These are phyloP conservation scores for Spergularia azorica DNA, from an alignment of 179 eudicot genomes.

Conservation along the genomic window DNA sequence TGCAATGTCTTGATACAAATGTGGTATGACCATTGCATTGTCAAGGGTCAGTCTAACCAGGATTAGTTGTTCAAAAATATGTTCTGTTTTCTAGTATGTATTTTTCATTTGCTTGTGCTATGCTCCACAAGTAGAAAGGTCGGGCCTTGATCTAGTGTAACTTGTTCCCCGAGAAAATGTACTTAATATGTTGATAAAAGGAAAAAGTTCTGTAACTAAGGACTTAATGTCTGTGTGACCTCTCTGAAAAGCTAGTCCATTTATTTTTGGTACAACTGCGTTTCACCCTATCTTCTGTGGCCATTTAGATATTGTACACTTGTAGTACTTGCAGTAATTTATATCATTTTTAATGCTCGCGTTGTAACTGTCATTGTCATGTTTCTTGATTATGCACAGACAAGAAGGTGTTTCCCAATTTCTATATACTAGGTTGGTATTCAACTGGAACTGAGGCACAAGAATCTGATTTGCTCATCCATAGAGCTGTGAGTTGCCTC, in stretches of 20 bases:
- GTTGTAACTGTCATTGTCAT: background rate
- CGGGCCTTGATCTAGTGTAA: background rate
- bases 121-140: background rate
- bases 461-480: conserved; percentile 90
- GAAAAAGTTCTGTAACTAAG: background rate
- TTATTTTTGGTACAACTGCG: background rate
- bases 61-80: too few relatives aligned
- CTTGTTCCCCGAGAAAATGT: too few relatives aligned
- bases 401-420: conserved; percentile 93
- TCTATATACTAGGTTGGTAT: conserved; percentile 94
- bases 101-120: too few relatives aligned
- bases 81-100: too few relatives aligned
- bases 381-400: conserved; percentile 44
- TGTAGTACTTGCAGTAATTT: background rate
- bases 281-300: background rate
- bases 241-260: background rate
- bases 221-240: background rate
- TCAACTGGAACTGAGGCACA: conserved; percentile 92
- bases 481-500: conserved; percentile 73
- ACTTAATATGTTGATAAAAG: background rate
- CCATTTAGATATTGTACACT: background rate
- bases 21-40: too few relatives aligned
- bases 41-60: too few relatives aligned
- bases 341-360: background rate
- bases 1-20: too few relatives aligned